Evolutionary conservation across 2,329 filamentous ascomycete genomes (phyloP).

Genomic region (Daldinia sp.): DNA sequence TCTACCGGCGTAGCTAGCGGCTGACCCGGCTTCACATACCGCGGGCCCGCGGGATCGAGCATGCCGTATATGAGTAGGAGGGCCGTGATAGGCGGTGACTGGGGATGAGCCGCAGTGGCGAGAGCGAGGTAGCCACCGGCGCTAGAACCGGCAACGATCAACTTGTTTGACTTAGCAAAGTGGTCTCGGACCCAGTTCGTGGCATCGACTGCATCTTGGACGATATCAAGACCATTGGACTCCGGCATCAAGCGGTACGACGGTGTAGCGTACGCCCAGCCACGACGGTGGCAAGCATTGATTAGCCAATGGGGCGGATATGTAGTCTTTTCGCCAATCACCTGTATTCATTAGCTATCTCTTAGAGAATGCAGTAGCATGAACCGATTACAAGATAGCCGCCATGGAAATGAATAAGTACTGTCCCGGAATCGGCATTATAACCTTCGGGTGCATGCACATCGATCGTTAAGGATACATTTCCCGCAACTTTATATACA

Average conservation of each 20-base stretch:
- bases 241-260: slow-evolving; percentile 1
- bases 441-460: not conserved
- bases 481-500: slow-evolving; percentile 2
- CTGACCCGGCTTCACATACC: not conserved
- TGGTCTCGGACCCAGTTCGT: not conserved
- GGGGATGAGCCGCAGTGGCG: not conserved
- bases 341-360: not conserved
- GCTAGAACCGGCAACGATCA: not conserved
- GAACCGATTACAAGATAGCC: not conserved
- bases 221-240: not conserved
- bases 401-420: not conserved
- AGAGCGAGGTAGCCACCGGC: slow-evolving; percentile 4
- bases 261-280: not conserved
- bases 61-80: not conserved
- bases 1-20: not conserved
- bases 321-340: slow-evolving; percentile 1
- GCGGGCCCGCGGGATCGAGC: not conserved
- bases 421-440: not conserved
- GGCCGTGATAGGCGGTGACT: not conserved
- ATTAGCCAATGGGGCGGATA: not conserved
- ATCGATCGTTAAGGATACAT: not conserved
- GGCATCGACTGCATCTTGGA: slow-evolving; percentile 3
- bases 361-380: not conserved
- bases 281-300: not conserved
- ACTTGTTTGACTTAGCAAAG: not conserved